Conservation (phyloP, 169 alveolate genomes). For the Eimeria praecox region DNA sequence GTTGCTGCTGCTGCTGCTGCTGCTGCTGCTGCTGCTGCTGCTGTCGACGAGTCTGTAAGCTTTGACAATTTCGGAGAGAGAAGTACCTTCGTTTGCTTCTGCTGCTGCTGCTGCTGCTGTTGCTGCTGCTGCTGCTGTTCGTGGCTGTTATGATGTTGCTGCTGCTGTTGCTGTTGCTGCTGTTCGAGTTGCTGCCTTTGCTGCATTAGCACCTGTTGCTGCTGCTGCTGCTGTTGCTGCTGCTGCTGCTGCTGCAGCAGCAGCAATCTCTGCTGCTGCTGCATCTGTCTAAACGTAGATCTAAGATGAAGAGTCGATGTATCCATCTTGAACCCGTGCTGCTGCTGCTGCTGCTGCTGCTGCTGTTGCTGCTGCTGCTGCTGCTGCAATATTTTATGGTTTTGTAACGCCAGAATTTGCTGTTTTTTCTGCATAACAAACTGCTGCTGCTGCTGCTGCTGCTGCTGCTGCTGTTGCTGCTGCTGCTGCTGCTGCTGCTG, state of each 20-base stretch:
- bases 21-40: constrained; percentile 15
- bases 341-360: no score
- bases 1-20: constrained; percentile 50
- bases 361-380: no score
- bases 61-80: not conserved
- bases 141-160: not conserved
- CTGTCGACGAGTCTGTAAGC: not conserved
- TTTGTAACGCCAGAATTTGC: constrained; percentile 12
- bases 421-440: not conserved
- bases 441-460: constrained; percentile 38
- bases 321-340: not conserved
- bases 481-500: constrained; percentile 36
- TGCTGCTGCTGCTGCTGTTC: no score
- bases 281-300: not conserved
- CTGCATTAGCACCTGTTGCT: constrained; percentile 24
- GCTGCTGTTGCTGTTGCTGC: constrained; percentile 19
- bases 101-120: constrained; percentile 46
- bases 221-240: constrained; percentile 10
- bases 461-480: not conserved
- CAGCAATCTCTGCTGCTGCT: constrained; percentile 41
- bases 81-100: not conserved
- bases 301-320: no score
- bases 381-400: not conserved
- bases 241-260: constrained; percentile 27
- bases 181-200: constrained; percentile 29